These are phyloP conservation scores for Annulohypoxylon moriforme DNA, from an alignment of 495 filamentous ascomycete species.

Conservation along the genomic window DNA sequence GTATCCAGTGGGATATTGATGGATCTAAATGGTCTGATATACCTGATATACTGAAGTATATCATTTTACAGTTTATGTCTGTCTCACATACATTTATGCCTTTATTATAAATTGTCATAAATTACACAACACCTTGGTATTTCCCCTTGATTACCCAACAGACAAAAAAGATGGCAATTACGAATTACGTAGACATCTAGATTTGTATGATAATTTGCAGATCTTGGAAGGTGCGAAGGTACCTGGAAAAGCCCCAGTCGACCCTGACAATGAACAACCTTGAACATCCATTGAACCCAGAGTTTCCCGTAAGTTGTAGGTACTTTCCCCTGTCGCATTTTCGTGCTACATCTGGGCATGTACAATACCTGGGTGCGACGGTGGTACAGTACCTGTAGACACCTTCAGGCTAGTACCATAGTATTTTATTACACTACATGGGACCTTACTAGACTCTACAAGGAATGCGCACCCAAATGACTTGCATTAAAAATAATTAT, in stretches of 20 bases:
- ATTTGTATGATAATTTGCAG: constrained; percentile 28
- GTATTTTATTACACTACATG: constrained; percentile 24
- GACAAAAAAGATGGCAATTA: constrained; percentile 12
- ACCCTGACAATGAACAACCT: background rate
- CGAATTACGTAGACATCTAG: constrained; percentile 9
- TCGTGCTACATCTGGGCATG: constrained; percentile 8
- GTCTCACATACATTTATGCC: constrained; percentile 9
- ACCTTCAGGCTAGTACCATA: background rate
- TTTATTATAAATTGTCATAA: constrained; percentile 6
- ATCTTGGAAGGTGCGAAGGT: constrained; percentile 29
- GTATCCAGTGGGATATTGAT: background rate
- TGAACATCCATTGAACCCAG: background rate
- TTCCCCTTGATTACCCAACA: constrained; percentile 18
- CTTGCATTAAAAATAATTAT: constrained; percentile 46
- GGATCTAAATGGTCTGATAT: background rate
- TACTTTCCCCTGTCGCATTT: constrained; percentile 16
- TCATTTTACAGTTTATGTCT: background rate
- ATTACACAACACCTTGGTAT: background rate
- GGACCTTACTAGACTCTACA: constrained; percentile 34
- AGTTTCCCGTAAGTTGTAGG: constrained; percentile 1
- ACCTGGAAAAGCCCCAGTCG: constrained; percentile 2
- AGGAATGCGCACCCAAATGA: constrained; percentile 42
- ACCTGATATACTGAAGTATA: background rate
- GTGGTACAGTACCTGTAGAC: background rate
- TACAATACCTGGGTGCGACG: background rate